Percentiles rank a stretch among this genome's conserved stretches.
Evolutionary conservation across 441 rosid species (phyloP).

Genomic region (Populus hybrid): DNA sequence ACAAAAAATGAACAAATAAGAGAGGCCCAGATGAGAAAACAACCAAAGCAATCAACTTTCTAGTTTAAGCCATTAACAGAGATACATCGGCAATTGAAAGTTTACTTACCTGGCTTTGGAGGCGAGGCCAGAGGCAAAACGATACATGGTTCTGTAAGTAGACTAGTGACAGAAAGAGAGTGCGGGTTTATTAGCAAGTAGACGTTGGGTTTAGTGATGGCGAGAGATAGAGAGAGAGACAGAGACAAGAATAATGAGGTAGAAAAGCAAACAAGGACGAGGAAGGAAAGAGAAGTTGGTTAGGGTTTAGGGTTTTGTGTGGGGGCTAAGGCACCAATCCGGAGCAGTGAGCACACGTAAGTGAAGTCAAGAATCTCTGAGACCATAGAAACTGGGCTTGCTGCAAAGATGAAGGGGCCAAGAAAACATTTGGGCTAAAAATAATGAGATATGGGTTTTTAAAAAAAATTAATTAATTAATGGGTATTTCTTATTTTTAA

Average conservation of each 20-base stretch:
- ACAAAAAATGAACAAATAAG: neutral
- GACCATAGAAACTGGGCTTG: neutral
- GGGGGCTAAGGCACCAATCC: slow-evolving; percentile 10
- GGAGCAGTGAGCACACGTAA: neutral
- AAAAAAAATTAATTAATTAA: no score
- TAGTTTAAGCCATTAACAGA: neutral
- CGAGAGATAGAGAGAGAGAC: neutral
- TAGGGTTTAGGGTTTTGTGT: slow-evolving; percentile 14
- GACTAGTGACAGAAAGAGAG: neutral
- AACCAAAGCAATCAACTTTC: neutral
- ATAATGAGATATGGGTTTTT: neutral
- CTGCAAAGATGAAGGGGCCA: neutral
- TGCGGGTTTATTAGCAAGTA: no score
- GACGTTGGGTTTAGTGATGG: neutral
- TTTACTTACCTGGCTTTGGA: slow-evolving; percentile 55
- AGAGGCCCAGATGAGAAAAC: neutral
- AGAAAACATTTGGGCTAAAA: neutral
- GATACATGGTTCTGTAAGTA: slow-evolving; percentile 42
- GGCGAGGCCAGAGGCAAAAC: slow-evolving; percentile 54
- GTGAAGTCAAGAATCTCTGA: no score
- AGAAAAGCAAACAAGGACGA: neutral
- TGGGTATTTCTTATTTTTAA: neutral
- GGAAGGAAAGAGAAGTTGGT: neutral
- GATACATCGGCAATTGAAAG: neutral
- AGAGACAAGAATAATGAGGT: neutral